Evolutionary conservation across 139 green algal genomes (phyloP).

Genomic region (Picochlorum costavermella): DNA sequence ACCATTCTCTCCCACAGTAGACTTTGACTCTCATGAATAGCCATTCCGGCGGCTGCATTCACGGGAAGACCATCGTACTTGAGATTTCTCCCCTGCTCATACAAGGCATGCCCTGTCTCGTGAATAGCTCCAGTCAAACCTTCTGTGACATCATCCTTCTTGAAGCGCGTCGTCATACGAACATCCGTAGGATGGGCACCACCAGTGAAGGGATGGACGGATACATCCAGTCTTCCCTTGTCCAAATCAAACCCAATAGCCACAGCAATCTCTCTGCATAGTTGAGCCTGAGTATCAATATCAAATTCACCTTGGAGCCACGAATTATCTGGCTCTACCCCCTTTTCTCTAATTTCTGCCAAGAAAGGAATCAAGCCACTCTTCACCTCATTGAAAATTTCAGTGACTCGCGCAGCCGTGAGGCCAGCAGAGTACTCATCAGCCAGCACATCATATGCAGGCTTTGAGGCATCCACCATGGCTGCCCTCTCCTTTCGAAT

Average conservation of each 20-base stretch:
- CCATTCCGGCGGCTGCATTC: slow-evolving; percentile 55
- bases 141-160: slow-evolving; percentile 64
- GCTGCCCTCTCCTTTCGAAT: slow-evolving; percentile 41
- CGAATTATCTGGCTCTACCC: slow-evolving; percentile 18
- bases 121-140: slow-evolving; percentile 62
- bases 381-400: slow-evolving; percentile 68
- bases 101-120: slow-evolving; percentile 77
- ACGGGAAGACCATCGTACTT: slow-evolving; percentile 67
- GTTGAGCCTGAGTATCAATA: slow-evolving; percentile 23
- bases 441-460: slow-evolving; percentile 67
- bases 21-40: slow-evolving; percentile 78
- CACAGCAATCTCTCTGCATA: slow-evolving; percentile 46
- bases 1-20: slow-evolving; percentile 91
- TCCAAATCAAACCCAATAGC: slow-evolving; percentile 70
- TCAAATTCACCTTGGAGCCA: slow-evolving; percentile 51
- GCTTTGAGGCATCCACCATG: slow-evolving; percentile 23
- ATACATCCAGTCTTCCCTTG: slow-evolving; percentile 69
- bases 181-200: slow-evolving; percentile 70
- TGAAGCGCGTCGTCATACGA: slow-evolving; percentile 88
- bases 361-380: slow-evolving; percentile 61
- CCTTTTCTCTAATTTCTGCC: slow-evolving; percentile 40
- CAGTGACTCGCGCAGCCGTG: slow-evolving; percentile 59
- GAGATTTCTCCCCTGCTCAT: slow-evolving; percentile 81
- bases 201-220: slow-evolving; percentile 73
- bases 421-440: slow-evolving; percentile 87